Evolutionary conservation across 2,329 filamentous ascomycete genomes (phyloP), one percentile per base, ranked within the genome.

Genomic region (Colletotrichum graminicola): DNA sequence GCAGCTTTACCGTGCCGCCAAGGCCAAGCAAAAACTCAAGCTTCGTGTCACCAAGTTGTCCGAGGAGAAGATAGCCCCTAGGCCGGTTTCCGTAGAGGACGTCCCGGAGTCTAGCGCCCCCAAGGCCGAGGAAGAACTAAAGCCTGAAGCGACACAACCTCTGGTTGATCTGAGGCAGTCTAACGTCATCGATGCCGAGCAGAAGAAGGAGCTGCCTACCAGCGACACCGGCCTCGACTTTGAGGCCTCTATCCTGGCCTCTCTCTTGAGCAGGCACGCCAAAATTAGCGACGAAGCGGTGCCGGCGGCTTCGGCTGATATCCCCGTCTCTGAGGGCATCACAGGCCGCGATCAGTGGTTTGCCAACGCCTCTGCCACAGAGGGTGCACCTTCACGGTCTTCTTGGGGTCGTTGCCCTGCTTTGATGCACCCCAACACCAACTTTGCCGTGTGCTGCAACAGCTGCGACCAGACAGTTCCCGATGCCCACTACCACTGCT

Each of bases 11-110:
- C 92, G 96, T 77, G 96, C 96, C 75, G 96, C 96, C 74, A 99
- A 98, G 86, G 96, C 96, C 47, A 99, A 99, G 88, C 91, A 95
- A 75, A 99, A 98, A 91, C 91, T 99, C 76, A 95, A 96, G 82
- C 89, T 99, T 71, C 93, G 91, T 75, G 92, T 93, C 47, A 91
- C 89, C 21, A 74, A 78, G 71, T 4, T 36, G 29, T 47, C 47
- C 29, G 80, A 82, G 67, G 78, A 78, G 74, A 81, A 76, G 71
- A 73, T 75, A 14, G 73, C 74, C 7, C 81, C 83, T 23, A 80
- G 83, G 76, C 79, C 84, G 16, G 84, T 86, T 52, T 84, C 85
- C 8, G 82, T 87, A 66, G 86, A 91, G 75, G 85, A 89, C 67
- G 85, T 84, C 51, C 80, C 79, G n/a, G 80, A 85, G 73, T 68